Evolutionary conservation across 192 early-diverging fungal genomes (phyloP).

Genomic region (Gaertneriomyces semiglobifer): DNA sequence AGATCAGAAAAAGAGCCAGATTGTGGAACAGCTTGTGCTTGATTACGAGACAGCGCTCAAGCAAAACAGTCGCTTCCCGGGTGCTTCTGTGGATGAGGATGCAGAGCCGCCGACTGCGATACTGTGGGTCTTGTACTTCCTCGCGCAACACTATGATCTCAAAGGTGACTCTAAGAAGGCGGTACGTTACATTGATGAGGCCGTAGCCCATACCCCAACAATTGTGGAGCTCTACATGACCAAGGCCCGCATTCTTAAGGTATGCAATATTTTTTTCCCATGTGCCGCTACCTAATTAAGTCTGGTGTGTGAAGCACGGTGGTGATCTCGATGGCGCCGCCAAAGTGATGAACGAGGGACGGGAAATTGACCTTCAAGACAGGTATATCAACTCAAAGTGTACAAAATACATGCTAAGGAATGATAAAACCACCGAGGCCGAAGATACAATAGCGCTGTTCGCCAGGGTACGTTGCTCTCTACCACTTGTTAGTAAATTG

Average conservation of each 20-base stretch:
- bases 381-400: slow-evolving; percentile 92
- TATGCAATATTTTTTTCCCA: slow-evolving; percentile 19
- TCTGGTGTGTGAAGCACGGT: slow-evolving; percentile 53
- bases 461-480: slow-evolving; percentile 55
- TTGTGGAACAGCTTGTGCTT: slow-evolving; percentile 67
- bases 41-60: slow-evolving; percentile 51
- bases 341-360: slow-evolving; percentile 77
- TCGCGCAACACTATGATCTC: slow-evolving; percentile 86
- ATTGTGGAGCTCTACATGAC: slow-evolving; percentile 88
- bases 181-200: slow-evolving; percentile 72
- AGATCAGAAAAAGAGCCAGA: slow-evolving; percentile 59
- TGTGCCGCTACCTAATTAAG: not conserved
- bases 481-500: not conserved
- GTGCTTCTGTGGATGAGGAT: slow-evolving; percentile 27
- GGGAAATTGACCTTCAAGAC: slow-evolving; percentile 89
- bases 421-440: slow-evolving; percentile 75
- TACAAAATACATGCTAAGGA: slow-evolving; percentile 89
- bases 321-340: slow-evolving; percentile 71
- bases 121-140: slow-evolving; percentile 88
- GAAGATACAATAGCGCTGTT: slow-evolving; percentile 82
- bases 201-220: slow-evolving; percentile 83
- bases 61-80: slow-evolving; percentile 28
- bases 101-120: slow-evolving; percentile 72
- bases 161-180: slow-evolving; percentile 67
- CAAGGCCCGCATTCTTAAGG: slow-evolving; percentile 91